Evolutionary conservation across 495 filamentous ascomycete species (phyloP), one percentile per base, ranked within the genome.

Genomic region (Ascobolus immersus): DNA sequence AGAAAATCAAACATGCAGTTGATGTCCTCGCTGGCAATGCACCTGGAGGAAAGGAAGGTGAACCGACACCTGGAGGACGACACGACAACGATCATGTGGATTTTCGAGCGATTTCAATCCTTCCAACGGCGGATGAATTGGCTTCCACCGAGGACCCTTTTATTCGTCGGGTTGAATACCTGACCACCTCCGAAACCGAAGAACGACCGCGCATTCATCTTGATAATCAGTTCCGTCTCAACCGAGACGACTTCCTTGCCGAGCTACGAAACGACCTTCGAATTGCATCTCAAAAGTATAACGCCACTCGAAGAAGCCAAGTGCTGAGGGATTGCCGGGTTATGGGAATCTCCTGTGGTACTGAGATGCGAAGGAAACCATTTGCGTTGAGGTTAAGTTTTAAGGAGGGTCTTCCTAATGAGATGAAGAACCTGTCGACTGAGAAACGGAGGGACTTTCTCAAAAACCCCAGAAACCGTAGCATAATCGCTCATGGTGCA

Each of bases 191-290:
- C 12, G 38, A 40, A 0, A 21, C 40, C 2, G 6, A 51, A 4
- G 40, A 47, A 8, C 65, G 72, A 0, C 39, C 59, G 0, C 48
- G 45, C 0, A 50, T 55, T 0, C 71, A 79, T 46, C 39, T 77
- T 0, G 77, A 80, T 44, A 80, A 78, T 41, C 74, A 82, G 35
- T 89, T 79, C 42, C 72, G 77, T 0, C 62, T 84, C 2, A 51
- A 78, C 2, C 53, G 77, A 4, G 74, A 84, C 39, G 77, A 84
- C 13, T 12, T 14, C 37, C 32, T 28, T 4, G 28, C 10, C 10
- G 28, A 31, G n/a, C 4, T 31, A 4, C 37, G 36, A 27, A 36
- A 22, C 20, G 58, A 71, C 25, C 28, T 71, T 0, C 59, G 65
- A 31, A 47, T 57, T 14, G 56, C 57, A 2, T 40, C 13, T 4